Percentiles rank a stretch among this genome's conserved stretches.
Conservation (phyloP, 2,329 filamentous ascomycete genomes). For the Penicillium sp. region DNA sequence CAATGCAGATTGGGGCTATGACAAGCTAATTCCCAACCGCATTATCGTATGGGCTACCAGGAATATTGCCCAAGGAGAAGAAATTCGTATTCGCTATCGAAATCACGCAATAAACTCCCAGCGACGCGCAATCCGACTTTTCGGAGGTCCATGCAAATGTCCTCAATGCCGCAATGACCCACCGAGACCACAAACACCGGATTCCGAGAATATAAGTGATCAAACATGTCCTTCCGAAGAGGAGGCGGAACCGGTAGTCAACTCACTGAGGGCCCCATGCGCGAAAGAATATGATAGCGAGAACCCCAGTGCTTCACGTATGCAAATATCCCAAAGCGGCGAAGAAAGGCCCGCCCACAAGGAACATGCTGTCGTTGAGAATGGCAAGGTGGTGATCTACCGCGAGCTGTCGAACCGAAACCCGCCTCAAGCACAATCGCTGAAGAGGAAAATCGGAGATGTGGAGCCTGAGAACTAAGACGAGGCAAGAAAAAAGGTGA, state of each 20-base stretch:
- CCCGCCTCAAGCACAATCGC: neutral
- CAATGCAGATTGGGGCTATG: constrained; percentile 39
- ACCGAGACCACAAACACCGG: neutral
- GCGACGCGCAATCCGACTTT: constrained; percentile 13
- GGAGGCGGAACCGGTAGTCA: neutral
- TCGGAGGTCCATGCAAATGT: constrained; percentile 26
- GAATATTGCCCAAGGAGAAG: constrained; percentile 30
- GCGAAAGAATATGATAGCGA: too few relatives aligned
- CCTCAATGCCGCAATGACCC: neutral
- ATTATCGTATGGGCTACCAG: constrained; percentile 35
- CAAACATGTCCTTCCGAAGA: neutral
- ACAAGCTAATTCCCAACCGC: constrained; percentile 34
- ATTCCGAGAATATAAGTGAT: neutral
- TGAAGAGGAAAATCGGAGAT: neutral
- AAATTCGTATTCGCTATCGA: constrained; percentile 33
- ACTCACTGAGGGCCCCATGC: neutral
- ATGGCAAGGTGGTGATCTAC: constrained; percentile 3
- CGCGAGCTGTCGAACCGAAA: neutral
- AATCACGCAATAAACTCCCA: constrained; percentile 6
- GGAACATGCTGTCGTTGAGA: neutral
- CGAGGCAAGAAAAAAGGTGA: too few relatives aligned
- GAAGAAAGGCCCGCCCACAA: neutral
- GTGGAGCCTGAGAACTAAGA: neutral
- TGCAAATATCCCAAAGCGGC: neutral
- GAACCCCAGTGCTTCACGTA: neutral